Percentiles rank a stretch among this genome's conserved stretches.
These are phyloP conservation scores for Pyricularia pennisetigena DNA, from an alignment of 2,329 filamentous ascomycete genomes.

Conservation along the genomic window DNA sequence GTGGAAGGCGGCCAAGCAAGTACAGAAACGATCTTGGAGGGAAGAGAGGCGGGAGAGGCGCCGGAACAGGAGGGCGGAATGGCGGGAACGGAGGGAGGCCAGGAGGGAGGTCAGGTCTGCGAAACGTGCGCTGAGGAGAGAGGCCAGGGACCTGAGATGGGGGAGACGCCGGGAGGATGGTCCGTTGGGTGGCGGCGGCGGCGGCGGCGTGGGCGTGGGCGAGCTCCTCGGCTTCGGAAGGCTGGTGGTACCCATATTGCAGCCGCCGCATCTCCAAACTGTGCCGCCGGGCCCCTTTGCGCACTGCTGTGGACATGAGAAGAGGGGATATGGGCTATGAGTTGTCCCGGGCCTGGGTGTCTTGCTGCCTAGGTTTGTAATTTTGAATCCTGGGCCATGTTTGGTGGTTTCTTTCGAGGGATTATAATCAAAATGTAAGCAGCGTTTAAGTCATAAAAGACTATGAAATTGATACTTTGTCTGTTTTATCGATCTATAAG, in stretches of 20 bases:
- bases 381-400: background rate
- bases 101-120: background rate
- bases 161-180: background rate
- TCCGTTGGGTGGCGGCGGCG: background rate
- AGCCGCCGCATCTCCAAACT: background rate
- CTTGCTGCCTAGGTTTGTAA: background rate
- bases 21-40: conserved; percentile 20
- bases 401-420: background rate
- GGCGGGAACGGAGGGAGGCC: conserved; percentile 16
- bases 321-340: background rate
- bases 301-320: background rate
- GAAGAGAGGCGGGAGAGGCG: conserved; percentile 22
- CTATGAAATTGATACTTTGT: too few relatives aligned
- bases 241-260: background rate
- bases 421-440: background rate
- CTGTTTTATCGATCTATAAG: too few relatives aligned
- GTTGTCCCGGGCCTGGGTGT: background rate
- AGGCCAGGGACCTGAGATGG: background rate
- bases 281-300: background rate
- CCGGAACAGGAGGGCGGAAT: conserved; percentile 17
- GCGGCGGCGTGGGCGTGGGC: background rate
- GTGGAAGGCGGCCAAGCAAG: conserved; percentile 31
- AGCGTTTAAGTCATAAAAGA: too few relatives aligned
- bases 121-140: background rate
- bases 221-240: background rate